Conservation (phyloP, 441 rosid species). For the Daphne laureola region DNA sequence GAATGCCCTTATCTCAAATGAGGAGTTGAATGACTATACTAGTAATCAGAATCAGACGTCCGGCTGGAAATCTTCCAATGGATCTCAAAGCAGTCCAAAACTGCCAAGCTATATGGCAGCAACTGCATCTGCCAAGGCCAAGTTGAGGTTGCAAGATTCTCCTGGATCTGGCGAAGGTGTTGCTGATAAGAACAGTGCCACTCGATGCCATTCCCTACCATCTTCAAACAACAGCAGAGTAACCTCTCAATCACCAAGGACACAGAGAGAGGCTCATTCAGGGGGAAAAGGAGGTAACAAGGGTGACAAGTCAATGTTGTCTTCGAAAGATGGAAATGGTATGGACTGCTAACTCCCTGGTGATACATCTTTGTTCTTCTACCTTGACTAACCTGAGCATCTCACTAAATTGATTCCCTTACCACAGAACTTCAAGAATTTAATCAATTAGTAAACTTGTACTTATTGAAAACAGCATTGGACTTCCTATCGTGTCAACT, state of each 20-base stretch:
- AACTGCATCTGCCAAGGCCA: slow-evolving; percentile 91
- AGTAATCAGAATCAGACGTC: slow-evolving; percentile 48
- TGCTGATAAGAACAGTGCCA: slow-evolving; percentile 45
- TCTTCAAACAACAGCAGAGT: slow-evolving; percentile 56
- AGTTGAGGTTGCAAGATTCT: slow-evolving; percentile 80
- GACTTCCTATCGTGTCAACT: not conserved
- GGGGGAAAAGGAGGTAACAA: slow-evolving; percentile 55
- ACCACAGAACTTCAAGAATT: slow-evolving; percentile 1
- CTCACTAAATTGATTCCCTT: not conserved
- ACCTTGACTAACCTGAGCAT: not conserved
- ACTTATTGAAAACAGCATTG: not conserved
- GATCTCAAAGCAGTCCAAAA: slow-evolving; percentile 48
- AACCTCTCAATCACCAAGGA: slow-evolving; percentile 76
- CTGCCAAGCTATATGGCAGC: slow-evolving; percentile 97
- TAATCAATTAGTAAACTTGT: not conserved
- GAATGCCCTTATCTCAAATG: slow-evolving; percentile 34
- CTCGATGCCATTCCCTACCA: slow-evolving; percentile 76
- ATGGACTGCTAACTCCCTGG: slow-evolving; percentile 16
- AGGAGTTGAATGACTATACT: slow-evolving; percentile 25
- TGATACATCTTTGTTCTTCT: slow-evolving; percentile 3
- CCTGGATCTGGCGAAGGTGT: slow-evolving; percentile 58
- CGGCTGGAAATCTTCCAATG: slow-evolving; percentile 45
- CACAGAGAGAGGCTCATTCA: slow-evolving; percentile 44
- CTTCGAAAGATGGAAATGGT: slow-evolving; percentile 70
- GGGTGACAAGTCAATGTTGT: slow-evolving; percentile 41